A percentile compares a stretch with the other conserved stretches of the same genome.
These are phyloP conservation scores for Sporothrix mexicana DNA, from an alignment of 2,329 filamentous ascomycete species.

Conservation along the genomic window DNA sequence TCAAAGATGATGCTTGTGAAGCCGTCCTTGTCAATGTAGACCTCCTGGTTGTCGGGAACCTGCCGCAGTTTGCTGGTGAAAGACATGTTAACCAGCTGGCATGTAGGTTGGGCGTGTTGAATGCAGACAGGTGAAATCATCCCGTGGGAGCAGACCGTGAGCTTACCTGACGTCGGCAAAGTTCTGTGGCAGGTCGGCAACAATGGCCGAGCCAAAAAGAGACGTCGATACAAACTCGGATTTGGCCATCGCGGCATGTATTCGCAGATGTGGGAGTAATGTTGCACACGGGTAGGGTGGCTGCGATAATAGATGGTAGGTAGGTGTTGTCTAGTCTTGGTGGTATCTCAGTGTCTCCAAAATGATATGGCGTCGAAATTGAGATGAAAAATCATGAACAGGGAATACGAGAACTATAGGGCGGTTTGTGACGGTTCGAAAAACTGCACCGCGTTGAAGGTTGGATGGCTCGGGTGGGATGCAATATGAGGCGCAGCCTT, in stretches of 20 bases:
- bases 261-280: not conserved
- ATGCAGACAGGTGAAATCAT: not conserved
- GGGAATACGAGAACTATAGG: not conserved
- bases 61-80: constrained; percentile 68
- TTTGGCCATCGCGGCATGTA: constrained; percentile 46
- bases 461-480: too few relatives aligned
- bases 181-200: constrained; percentile 68
- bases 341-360: not conserved
- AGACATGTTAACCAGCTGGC: not conserved
- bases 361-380: not conserved
- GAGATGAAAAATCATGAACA: too few relatives aligned
- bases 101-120: too few relatives aligned
- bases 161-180: constrained; percentile 76
- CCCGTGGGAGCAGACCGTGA: too few relatives aligned
- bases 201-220: constrained; percentile 76
- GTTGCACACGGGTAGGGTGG: too few relatives aligned
- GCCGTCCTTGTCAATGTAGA: constrained; percentile 82
- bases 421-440: not conserved
- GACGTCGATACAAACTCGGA: constrained; percentile 61
- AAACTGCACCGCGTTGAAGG: not conserved
- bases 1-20: constrained; percentile 90
- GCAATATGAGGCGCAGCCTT: constrained; percentile 19
- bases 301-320: not conserved
- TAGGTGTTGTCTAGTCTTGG: not conserved
- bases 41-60: constrained; percentile 87